These are phyloP conservation scores for Penicillium tannophilum DNA, from an alignment of 495 filamentous ascomycete genomes.

Conservation along the genomic window DNA sequence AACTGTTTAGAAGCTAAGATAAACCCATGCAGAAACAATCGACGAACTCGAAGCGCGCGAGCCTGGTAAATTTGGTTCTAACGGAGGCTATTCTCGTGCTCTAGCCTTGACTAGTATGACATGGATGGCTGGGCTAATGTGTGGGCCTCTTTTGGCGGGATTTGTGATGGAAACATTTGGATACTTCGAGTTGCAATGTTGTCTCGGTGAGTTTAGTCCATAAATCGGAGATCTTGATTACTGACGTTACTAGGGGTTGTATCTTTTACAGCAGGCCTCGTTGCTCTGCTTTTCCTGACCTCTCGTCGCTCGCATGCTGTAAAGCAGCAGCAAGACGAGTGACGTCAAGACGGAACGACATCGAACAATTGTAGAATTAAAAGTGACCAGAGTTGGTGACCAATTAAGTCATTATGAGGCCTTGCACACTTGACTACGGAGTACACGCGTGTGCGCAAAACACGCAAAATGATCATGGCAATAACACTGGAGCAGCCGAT, in stretches of 20 bases:
- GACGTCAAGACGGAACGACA: too few relatives aligned
- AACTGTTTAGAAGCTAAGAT: not conserved
- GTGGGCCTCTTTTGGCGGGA: slow-evolving; percentile 40
- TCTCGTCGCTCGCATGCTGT: not conserved
- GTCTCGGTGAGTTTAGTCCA: slow-evolving; percentile 28
- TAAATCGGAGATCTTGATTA: not conserved
- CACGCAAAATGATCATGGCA: too few relatives aligned
- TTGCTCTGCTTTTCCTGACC: slow-evolving; percentile 3
- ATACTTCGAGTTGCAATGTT: slow-evolving; percentile 36
- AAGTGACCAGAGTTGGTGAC: too few relatives aligned
- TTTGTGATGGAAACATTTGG: slow-evolving; percentile 34
- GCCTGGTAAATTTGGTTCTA: slow-evolving; percentile 36
- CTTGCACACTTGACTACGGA: too few relatives aligned
- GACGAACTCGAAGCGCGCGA: slow-evolving; percentile 26
- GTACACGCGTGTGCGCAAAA: too few relatives aligned
- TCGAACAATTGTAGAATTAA: too few relatives aligned
- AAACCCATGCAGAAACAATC: slow-evolving; percentile 22
- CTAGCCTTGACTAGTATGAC: slow-evolving; percentile 38
- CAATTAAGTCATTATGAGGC: too few relatives aligned
- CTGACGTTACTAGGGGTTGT: slow-evolving; percentile 12
- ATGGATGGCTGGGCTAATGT: slow-evolving; percentile 36
- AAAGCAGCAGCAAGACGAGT: too few relatives aligned
- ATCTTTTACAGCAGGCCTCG: slow-evolving; percentile 5
- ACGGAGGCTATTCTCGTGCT: slow-evolving; percentile 42
- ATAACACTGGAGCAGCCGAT: too few relatives aligned